Conservation (phyloP, 2,329 filamentous ascomycete species). For the Paecilomyces variotii region DNA sequence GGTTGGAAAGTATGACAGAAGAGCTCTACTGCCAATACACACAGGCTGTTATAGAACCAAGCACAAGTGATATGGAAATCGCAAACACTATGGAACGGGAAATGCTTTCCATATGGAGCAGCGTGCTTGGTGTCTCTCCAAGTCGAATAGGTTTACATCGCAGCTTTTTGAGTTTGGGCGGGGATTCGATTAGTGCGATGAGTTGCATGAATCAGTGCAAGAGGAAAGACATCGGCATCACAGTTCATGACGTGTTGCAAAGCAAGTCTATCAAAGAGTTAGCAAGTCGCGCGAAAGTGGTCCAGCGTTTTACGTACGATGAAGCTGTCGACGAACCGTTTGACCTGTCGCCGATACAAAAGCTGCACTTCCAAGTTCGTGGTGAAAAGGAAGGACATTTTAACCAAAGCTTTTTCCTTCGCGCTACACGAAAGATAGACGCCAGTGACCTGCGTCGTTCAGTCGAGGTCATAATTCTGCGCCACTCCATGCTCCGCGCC, state of each 20-base stretch:
- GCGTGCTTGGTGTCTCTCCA: slow-evolving; percentile 30
- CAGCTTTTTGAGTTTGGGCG: slow-evolving; percentile 39
- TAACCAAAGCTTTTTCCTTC: slow-evolving; percentile 31
- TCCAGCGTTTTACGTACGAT: slow-evolving; percentile 25
- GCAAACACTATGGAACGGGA: slow-evolving; percentile 21
- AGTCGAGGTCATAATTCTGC: slow-evolving; percentile 22
- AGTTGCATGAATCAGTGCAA: slow-evolving; percentile 41
- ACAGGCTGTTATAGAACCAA: background rate
- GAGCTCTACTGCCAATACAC: slow-evolving; percentile 16
- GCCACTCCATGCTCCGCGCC: slow-evolving; percentile 32
- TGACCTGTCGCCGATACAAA: slow-evolving; percentile 29
- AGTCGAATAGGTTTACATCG: slow-evolving; percentile 24
- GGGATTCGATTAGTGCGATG: slow-evolving; percentile 45
- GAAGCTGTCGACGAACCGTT: slow-evolving; percentile 24
- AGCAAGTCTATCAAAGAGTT: slow-evolving; percentile 39
- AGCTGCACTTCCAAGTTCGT: slow-evolving; percentile 28
- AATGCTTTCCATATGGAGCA: slow-evolving; percentile 27
- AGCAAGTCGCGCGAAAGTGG: slow-evolving; percentile 21
- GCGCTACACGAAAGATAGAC: slow-evolving; percentile 18
- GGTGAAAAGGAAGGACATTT: slow-evolving; percentile 28
- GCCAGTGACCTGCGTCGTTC: slow-evolving; percentile 16
- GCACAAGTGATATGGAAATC: slow-evolving; percentile 6
- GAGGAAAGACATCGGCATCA: slow-evolving; percentile 37
- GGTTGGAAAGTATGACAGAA: slow-evolving; percentile 22
- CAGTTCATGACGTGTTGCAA: slow-evolving; percentile 41